Percentiles rank a stretch among this genome's conserved stretches.
Evolutionary conservation across 495 filamentous ascomycete species (phyloP).

Genomic region (Margaritispora aquatica): DNA sequence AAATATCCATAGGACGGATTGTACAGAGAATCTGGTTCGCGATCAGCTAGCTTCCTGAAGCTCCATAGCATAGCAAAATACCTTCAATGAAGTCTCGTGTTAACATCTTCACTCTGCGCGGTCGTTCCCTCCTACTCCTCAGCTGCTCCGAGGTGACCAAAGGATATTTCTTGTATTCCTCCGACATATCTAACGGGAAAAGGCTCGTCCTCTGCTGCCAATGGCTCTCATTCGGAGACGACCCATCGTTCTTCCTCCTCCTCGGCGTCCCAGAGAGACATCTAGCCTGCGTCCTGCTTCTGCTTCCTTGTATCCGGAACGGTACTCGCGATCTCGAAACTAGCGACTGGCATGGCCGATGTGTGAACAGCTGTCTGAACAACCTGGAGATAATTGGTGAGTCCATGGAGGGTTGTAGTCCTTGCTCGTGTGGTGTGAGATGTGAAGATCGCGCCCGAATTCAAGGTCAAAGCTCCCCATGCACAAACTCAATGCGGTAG

Average conservation of each 20-base stretch:
- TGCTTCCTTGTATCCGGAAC: conserved; percentile 29
- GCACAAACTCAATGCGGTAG: neutral
- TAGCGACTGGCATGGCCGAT: conserved; percentile 57
- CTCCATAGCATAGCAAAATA: conserved; percentile 29
- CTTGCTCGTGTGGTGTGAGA: neutral
- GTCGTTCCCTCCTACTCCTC: conserved; percentile 63
- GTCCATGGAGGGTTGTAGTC: conserved; percentile 56
- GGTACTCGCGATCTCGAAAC: conserved; percentile 39
- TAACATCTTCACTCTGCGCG: conserved; percentile 89
- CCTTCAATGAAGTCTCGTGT: conserved; percentile 97
- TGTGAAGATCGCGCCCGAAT: neutral
- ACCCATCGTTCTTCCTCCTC: conserved; percentile 20
- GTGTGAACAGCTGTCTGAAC: conserved; percentile 77
- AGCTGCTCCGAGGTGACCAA: conserved; percentile 77
- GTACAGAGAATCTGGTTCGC: conserved; percentile 78
- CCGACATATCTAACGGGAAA: conserved; percentile 64
- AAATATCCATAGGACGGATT: conserved; percentile 98
- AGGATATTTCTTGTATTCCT: conserved; percentile 75
- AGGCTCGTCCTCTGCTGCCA: conserved; percentile 79
- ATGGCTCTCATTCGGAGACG: conserved; percentile 37
- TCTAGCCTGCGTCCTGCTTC: conserved; percentile 16
- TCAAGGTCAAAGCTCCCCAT: neutral
- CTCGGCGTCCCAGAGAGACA: conserved; percentile 4
- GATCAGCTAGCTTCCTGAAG: conserved; percentile 7
- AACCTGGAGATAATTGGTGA: conserved; percentile 69